Evolutionary conservation across 2,329 filamentous ascomycete genomes (phyloP).

Genomic region (Dothistroma pini): DNA sequence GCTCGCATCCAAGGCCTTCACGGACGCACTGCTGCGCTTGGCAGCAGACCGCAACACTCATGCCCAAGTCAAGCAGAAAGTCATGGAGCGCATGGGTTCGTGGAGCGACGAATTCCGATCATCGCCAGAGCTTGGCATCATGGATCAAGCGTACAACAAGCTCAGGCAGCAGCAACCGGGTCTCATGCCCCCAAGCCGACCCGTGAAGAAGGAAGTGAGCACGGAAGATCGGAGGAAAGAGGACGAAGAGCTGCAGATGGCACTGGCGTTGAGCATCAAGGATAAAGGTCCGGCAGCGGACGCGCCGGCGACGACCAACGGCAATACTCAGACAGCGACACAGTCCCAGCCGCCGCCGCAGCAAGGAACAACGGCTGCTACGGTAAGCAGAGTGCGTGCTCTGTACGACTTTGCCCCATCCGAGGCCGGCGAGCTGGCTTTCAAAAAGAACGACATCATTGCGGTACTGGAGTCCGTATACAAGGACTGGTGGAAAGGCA

Average conservation of each 20-base stretch:
- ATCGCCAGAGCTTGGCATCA: constrained; percentile 90
- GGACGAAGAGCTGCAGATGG: constrained; percentile 96
- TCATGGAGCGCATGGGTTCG: constrained; percentile 91
- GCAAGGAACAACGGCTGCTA: constrained; percentile 87
- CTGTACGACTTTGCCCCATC: constrained; percentile 94
- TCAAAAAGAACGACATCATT: constrained; percentile 95
- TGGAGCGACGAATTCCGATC: constrained; percentile 93
- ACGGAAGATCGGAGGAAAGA: constrained; percentile 88
- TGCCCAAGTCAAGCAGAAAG: constrained; percentile 94
- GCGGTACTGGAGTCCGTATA: constrained; percentile 96
- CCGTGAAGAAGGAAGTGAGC: constrained; percentile 87
- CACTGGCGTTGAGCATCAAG: constrained; percentile 84
- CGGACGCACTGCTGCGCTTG: constrained; percentile 84
- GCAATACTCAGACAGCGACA: constrained; percentile 34
- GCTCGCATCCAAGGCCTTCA: constrained; percentile 86
- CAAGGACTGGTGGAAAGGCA: constrained; percentile 99
- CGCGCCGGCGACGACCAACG: constrained; percentile 26
- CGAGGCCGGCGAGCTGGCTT: constrained; percentile 90
- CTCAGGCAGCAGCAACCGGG: constrained; percentile 76
- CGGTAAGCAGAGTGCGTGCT: constrained; percentile 88
- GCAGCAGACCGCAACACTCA: constrained; percentile 93
- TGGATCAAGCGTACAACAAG: constrained; percentile 90
- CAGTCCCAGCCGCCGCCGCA: constrained; percentile 41
- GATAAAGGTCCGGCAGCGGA: constrained; percentile 59
- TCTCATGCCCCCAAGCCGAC: constrained; percentile 80